Conservation (phyloP, 2,329 filamentous ascomycete genomes). For the Colletotrichum musae region DNA sequence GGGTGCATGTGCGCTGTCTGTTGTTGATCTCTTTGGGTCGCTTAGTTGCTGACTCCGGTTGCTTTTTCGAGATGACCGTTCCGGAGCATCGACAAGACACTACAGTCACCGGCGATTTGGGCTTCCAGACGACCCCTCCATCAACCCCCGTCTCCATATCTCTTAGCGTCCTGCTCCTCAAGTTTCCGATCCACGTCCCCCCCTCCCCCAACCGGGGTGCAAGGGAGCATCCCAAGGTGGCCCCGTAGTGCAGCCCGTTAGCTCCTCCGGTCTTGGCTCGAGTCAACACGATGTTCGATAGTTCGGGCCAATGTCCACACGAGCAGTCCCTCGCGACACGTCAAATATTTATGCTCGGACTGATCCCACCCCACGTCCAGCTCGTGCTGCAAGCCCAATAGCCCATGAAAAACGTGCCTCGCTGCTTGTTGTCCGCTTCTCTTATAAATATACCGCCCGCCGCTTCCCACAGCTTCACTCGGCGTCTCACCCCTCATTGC, state of each 20-base stretch:
- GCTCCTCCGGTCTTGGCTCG: slow-evolving; percentile 39
- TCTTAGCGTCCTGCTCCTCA: slow-evolving; percentile 34
- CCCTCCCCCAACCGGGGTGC: slow-evolving; percentile 31
- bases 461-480: slow-evolving; percentile 12
- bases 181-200: slow-evolving; percentile 31
- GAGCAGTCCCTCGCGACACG: slow-evolving; percentile 48
- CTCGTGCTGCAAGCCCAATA: slow-evolving; percentile 48
- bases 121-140: slow-evolving; percentile 27
- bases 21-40: slow-evolving; percentile 16
- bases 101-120: slow-evolving; percentile 6
- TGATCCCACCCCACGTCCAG: slow-evolving; percentile 49
- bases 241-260: slow-evolving; percentile 28
- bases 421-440: slow-evolving; percentile 41
- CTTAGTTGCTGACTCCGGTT: slow-evolving; percentile 11
- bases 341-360: slow-evolving; percentile 47
- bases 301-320: slow-evolving; percentile 57
- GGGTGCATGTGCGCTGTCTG: slow-evolving; percentile 21
- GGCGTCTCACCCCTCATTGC: slow-evolving; percentile 24
- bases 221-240: slow-evolving; percentile 24
- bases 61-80: not conserved
- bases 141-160: slow-evolving; percentile 18
- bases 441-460: slow-evolving; percentile 50
- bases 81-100: not conserved
- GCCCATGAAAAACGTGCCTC: slow-evolving; percentile 50
- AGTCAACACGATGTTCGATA: slow-evolving; percentile 45